Percentiles rank a stretch among this genome's conserved stretches.
phyloP scores from a whole-genome alignment of 768 basidiomycete genomes.

The Tulasnella sp. region DNA sequence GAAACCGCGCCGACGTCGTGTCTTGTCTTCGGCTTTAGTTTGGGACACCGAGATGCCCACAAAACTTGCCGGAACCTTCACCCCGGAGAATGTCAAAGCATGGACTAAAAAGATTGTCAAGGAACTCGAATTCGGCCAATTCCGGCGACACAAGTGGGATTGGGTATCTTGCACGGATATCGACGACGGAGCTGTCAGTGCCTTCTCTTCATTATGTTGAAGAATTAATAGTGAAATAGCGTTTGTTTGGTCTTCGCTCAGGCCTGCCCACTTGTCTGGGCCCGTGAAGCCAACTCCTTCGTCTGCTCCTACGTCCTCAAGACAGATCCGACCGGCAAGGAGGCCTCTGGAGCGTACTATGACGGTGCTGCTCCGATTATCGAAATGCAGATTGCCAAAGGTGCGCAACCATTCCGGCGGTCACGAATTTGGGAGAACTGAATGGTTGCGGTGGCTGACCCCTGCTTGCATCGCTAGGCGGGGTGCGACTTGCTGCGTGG shows the following conservation, averaged over 20 bases:
- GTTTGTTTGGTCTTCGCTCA: background rate
- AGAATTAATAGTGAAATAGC: background rate
- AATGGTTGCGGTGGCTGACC: background rate
- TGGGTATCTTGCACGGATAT: conserved; percentile 19
- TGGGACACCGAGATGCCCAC: conserved; percentile 21
- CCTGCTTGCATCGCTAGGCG: background rate
- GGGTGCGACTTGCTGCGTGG: conserved; percentile 26
- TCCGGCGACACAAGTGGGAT: background rate
- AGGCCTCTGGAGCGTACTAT: conserved; percentile 11
- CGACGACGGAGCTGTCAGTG: background rate
- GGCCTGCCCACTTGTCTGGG: conserved; percentile 7
- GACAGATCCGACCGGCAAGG: background rate
- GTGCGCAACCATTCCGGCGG: background rate
- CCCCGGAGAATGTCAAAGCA: background rate
- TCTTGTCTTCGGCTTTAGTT: background rate
- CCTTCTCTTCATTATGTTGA: background rate
- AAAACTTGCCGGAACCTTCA: background rate
- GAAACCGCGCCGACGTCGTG: background rate
- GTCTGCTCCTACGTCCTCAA: conserved; percentile 19
- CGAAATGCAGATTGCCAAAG: conserved; percentile 23
- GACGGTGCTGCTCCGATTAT: conserved; percentile 13
- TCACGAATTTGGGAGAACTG: background rate
- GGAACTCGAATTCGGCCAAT: conserved; percentile 1
- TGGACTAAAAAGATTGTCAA: conserved; percentile 18
- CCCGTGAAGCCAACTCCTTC: conserved; percentile 15